Percentiles rank a stretch among this genome's conserved stretches.
phyloP scores from a whole-genome alignment of 176 grass and related monocot genomes.

The Echinochloa phyllopogon region DNA sequence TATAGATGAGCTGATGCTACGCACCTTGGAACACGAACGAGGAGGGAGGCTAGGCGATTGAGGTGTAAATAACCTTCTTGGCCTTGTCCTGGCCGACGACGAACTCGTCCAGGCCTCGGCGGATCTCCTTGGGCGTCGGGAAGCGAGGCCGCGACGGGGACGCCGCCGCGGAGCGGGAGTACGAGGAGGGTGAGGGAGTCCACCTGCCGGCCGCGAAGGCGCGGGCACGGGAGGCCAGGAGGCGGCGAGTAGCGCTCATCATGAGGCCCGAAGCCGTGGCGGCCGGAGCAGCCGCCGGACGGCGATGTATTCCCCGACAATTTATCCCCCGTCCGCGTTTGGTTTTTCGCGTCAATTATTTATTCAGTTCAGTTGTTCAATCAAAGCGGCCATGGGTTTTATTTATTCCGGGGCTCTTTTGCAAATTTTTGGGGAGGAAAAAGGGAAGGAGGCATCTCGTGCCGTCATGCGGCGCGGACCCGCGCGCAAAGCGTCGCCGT shows the following conservation, averaged over 20 bases:
- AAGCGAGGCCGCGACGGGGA: constrained; percentile 44
- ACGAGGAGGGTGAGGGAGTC: not conserved
- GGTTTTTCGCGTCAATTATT: not conserved
- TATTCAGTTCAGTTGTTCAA: not conserved
- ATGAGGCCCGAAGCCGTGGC: constrained; percentile 17
- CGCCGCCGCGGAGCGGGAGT: constrained; percentile 7
- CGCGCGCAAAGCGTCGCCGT: not conserved
- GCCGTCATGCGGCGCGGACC: not conserved
- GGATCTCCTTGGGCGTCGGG: constrained; percentile 68
- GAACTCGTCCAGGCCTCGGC: constrained; percentile 59
- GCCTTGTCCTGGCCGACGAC: constrained; percentile 67
- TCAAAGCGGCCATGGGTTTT: not conserved
- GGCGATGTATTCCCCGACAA: constrained; percentile 13
- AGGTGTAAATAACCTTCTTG: constrained; percentile 49
- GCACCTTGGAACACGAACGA: not conserved
- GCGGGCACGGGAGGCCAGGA: constrained; percentile 31
- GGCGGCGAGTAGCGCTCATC: constrained; percentile 38
- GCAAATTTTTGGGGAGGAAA: not conserved
- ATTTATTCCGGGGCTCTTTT: not conserved
- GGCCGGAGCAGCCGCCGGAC: constrained; percentile 33
- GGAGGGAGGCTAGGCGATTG: not conserved
- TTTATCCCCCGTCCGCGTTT: not conserved
- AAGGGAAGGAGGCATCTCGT: not conserved
- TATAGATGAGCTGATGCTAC: not conserved
- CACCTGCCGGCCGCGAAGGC: not conserved